Evolutionary conservation across 345 rosid species (phyloP).

Genomic region (Hibiscus syriacus): DNA sequence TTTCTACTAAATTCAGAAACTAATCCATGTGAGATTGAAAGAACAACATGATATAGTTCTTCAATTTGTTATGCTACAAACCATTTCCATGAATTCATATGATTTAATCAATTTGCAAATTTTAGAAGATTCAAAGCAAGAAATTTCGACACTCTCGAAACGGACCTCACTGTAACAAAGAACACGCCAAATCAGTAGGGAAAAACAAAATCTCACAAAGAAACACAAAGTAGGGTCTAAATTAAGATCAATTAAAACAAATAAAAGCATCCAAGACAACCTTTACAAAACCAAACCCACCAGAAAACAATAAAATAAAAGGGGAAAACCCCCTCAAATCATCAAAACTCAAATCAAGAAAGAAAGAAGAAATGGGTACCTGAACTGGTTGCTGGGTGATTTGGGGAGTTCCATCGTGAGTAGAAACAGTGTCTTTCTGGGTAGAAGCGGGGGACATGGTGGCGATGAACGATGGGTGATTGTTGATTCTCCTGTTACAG

Average conservation of each 20-base stretch:
- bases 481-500: background rate
- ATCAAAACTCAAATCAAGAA: background rate
- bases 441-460: background rate
- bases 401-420: slow-evolving; percentile 2
- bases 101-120: background rate
- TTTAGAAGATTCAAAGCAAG: background rate
- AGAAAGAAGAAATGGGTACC: background rate
- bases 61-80: background rate
- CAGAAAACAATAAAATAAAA: background rate
- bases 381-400: slow-evolving; percentile 1
- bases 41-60: background rate
- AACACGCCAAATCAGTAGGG: background rate
- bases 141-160: background rate
- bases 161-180: background rate
- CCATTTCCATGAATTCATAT: background rate
- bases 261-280: background rate
- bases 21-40: background rate
- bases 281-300: background rate
- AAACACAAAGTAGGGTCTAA: background rate
- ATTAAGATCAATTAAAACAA: background rate
- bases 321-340: background rate
- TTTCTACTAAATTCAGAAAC: background rate
- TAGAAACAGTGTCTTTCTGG: slow-evolving; percentile 5
- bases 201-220: background rate
- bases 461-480: slow-evolving; percentile 1